Evolutionary conservation across 345 rosid genomes (phyloP).

Genomic region (Erodium maritimum): DNA sequence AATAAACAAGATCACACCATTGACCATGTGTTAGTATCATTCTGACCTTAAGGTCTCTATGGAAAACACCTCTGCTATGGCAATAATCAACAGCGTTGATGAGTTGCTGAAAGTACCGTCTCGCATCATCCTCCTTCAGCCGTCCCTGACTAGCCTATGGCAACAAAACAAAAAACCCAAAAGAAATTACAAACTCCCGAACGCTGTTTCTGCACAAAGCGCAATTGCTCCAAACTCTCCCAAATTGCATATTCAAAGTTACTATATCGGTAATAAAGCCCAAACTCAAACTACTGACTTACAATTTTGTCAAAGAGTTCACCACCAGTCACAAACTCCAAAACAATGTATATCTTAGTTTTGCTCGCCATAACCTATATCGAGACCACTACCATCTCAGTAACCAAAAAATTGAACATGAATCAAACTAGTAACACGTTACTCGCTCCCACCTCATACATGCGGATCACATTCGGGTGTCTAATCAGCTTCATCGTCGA

Average conservation of each 20-base stretch:
- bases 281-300: constrained; percentile 20
- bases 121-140: constrained; percentile 91
- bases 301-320: constrained; percentile 98
- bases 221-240: background rate
- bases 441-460: constrained; percentile 60
- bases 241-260: background rate
- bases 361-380: constrained; percentile 98
- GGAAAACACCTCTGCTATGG: constrained; percentile 92
- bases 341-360: constrained; percentile 79
- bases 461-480: constrained; percentile 92
- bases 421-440: background rate
- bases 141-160: constrained; percentile 80
- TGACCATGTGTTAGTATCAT: background rate
- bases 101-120: constrained; percentile 91
- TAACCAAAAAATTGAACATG: constrained; percentile 5
- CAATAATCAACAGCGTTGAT: constrained; percentile 95
- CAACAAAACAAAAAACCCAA: constrained; percentile 6
- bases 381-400: constrained; percentile 7
- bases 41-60: constrained; percentile 84
- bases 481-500: constrained; percentile 84
- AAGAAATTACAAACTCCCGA: background rate
- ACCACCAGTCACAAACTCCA: constrained; percentile 92
- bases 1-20: background rate
- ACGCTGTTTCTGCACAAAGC: background rate
- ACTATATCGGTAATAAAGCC: background rate